Base-by-base conservation (phyloP, 495 filamentous ascomycete species). In the Aspergillus wentii region DNA sequence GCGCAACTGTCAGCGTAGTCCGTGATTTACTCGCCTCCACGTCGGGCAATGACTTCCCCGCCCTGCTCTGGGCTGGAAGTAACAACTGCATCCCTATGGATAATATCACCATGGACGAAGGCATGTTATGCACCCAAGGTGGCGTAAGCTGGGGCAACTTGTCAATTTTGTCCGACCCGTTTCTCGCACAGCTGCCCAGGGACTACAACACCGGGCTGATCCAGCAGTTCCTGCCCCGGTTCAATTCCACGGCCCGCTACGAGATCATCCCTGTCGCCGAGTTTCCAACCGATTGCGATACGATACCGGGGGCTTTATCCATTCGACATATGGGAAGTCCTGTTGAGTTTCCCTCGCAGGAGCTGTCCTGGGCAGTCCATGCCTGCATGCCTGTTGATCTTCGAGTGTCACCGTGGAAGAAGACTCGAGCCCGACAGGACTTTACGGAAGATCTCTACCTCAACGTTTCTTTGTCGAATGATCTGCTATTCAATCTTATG, bases 361-460 rank as follows among this genome's bases (percentile, higher is more conserved):
- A n/a, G n/a, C n/a, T n/a, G 23, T 25, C 23, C 7, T 61, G 35
- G 38, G 40, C 19, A 2, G 8, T 61, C 16, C 16, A 38, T 16
- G 49, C 33, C 10, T 65, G 54, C 45, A 58, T 56, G 51, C 55
- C 49, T 21, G 26, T 10, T 0, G 32, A 52, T 40, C n/a, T 35
- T 10, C 30, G 21, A 8, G 23, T 27, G 2, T 46, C 59, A 8
- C 59, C 56, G 11, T 65, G 58, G 58, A 52, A 52, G 23, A 11
- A 16, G 1, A 62, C 49, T 0, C 35, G 49, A 8, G 28, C 41
- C 26, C 51, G 59, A 34, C 61, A 65, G 25, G 59, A 61, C 20
- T 52, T 65, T 25, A 35, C 35, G 1, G 59, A 62, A 21, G 44
- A 37, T 28, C 30, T 61, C 1, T 61, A 55, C 33, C 33, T 58